Conservation (phyloP, 208 protist species). For the Trypanosomatidae sp. region DNA sequence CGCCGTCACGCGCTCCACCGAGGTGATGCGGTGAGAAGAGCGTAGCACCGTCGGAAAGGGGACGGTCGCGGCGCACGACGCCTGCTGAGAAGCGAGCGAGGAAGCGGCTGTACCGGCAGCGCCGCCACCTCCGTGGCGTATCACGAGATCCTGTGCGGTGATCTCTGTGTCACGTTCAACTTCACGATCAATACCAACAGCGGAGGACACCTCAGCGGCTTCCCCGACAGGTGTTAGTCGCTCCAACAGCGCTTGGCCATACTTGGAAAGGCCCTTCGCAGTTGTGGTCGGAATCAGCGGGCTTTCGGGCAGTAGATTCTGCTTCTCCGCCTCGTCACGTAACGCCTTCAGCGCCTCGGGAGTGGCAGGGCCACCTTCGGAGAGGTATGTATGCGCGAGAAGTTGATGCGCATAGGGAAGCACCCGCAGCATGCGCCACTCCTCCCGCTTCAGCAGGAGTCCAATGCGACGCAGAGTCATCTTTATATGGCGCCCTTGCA, state of each 20-base stretch:
- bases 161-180: background rate
- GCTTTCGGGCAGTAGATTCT: slow-evolving; percentile 21
- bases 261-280: slow-evolving; percentile 4
- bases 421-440: slow-evolving; percentile 63
- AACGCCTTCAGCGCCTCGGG: slow-evolving; percentile 49
- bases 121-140: background rate
- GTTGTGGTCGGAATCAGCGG: background rate
- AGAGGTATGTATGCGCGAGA: slow-evolving; percentile 71
- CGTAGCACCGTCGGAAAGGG: slow-evolving; percentile 26
- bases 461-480: slow-evolving; percentile 42
- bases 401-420: slow-evolving; percentile 80
- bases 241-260: slow-evolving; percentile 18
- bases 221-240: slow-evolving; percentile 19
- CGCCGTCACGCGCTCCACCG: slow-evolving; percentile 68
- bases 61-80: too few species aligned
- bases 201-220: too few species aligned
- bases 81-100: too few species aligned
- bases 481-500: slow-evolving; percentile 64
- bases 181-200: background rate
- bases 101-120: background rate
- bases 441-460: slow-evolving; percentile 33
- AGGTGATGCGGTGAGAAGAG: slow-evolving; percentile 46
- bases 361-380: slow-evolving; percentile 48
- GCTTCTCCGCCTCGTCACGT: slow-evolving; percentile 42
- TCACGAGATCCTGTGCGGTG: background rate